A percentile compares a stretch with the other conserved stretches of the same genome.
phyloP scores from a whole-genome alignment of 2,329 filamentous ascomycete species.

The Monosporascus cannonballus region DNA sequence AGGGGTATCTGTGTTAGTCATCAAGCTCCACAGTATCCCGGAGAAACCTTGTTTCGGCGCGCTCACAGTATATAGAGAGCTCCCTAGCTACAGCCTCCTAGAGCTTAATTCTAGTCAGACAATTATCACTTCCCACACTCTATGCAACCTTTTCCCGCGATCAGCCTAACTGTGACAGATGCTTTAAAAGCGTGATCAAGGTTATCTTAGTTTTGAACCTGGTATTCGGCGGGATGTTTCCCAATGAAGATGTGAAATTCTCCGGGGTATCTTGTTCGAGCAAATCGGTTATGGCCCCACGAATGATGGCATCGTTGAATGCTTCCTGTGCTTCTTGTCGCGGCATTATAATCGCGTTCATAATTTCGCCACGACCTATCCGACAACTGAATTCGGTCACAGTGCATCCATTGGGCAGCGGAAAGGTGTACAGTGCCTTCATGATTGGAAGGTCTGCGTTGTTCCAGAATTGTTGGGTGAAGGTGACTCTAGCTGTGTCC shows the following conservation, averaged over 20 bases:
- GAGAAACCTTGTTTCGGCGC: too few relatives aligned
- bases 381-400: conserved; percentile 21
- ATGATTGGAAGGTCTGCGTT: conserved; percentile 15
- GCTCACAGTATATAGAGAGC: too few relatives aligned
- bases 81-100: too few relatives aligned
- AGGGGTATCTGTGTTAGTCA: too few relatives aligned
- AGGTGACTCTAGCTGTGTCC: conserved; percentile 18
- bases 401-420: conserved; percentile 18
- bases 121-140: too few relatives aligned
- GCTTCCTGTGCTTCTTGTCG: conserved; percentile 14
- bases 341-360: conserved; percentile 15
- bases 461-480: conserved; percentile 21
- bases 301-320: conserved; percentile 6
- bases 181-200: conserved; percentile 18
- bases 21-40: too few relatives aligned
- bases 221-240: conserved; percentile 18
- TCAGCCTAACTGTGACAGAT: too few relatives aligned
- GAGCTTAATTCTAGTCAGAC: too few relatives aligned
- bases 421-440: conserved; percentile 20
- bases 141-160: too few relatives aligned
- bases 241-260: conserved; percentile 20
- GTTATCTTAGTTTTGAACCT: conserved; percentile 18
- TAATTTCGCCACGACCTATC: conserved; percentile 14
- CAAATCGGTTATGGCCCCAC: conserved; percentile 7
- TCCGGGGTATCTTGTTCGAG: conserved; percentile 21